Base-by-base conservation (phyloP, 2,329 filamentous ascomycete species). In the Colletotrichum spinosum region DNA sequence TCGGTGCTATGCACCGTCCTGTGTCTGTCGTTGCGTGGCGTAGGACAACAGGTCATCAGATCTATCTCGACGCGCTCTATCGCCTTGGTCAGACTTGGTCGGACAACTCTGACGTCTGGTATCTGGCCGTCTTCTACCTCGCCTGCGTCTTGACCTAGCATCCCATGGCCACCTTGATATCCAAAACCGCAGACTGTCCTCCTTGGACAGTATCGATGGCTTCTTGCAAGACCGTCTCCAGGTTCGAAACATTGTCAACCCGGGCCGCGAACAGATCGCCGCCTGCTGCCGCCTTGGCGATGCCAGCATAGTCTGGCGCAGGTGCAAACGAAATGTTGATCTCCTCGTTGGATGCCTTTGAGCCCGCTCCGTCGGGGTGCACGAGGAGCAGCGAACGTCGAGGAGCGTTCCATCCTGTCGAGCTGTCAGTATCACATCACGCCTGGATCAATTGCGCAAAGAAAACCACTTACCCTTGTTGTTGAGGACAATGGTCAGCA, bases 401-500 rank as follows among this genome's bases (percentile, higher is more conserved):
- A 6, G 81, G 80, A 4, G 80, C 80, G 68, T 83, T 82, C 79
- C 79, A 83, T n/a, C 78, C 78, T 76, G 35, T 37, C 34, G 9
- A 7, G 25, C 4, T 52, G 46, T 67, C 41, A 67, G 65, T 11
- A 46, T 2, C 13, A 13, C 6, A 46, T 8, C 44, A 11, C 8
- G n/a, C 15, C 25, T 8, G 8, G 13, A 37, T 33, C 10, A 11
- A 11, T 9, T 37, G 8, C 17, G 37, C 3, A 5, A 60, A 8
- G n/a, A 37, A 38, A 37, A 3, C 7, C 41, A 70, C 75, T 71
- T 35, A 79, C 85, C 85, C 69, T 84, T 83, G 73, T 88, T 88
- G 69, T 87, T 88, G 37, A 88, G 73, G 6, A 87, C 81, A 62
- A 87, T 81, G 0, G 84, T 87, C 68, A 87, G 68, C 2, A 87